These are phyloP conservation scores for Xylariaceae sp. DNA, from an alignment of 2,329 filamentous ascomycete species.

Conservation along the genomic window DNA sequence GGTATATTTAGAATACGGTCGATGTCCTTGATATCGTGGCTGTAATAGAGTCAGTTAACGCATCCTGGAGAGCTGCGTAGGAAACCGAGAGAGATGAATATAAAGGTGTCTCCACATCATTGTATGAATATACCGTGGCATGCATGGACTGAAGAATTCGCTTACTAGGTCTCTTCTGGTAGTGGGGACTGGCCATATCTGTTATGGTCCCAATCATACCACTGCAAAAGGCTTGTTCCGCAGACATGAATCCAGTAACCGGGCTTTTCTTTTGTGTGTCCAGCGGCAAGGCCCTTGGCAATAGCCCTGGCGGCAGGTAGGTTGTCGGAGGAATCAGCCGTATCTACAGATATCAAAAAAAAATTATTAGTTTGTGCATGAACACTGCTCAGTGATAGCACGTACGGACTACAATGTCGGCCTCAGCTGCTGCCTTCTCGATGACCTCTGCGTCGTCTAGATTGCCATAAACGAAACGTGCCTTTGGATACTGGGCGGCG, in stretches of 20 bases:
- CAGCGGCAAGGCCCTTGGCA: constrained; percentile 50
- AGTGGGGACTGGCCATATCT: constrained; percentile 53
- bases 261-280: constrained; percentile 51
- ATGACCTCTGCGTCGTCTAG: constrained; percentile 54
- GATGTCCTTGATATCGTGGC: constrained; percentile 63
- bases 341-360: constrained; percentile 45
- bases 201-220: constrained; percentile 49
- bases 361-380: not conserved
- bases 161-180: constrained; percentile 52
- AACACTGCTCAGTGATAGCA: constrained; percentile 18
- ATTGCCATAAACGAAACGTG: constrained; percentile 55
- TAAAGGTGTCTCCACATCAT: too few relatives aligned
- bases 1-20: constrained; percentile 61
- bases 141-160: not conserved
- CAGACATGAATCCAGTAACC: constrained; percentile 59
- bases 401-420: constrained; percentile 58
- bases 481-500: constrained; percentile 52
- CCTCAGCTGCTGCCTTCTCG: constrained; percentile 56
- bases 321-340: constrained; percentile 55
- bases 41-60: constrained; percentile 2
- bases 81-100: too few relatives aligned
- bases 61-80: too few relatives aligned
- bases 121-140: too few relatives aligned
- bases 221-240: constrained; percentile 55
- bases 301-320: constrained; percentile 51